These are phyloP conservation scores for Acanthamoeba lenticulata DNA, from an alignment of 208 protist genomes.

Conservation along the genomic window DNA sequence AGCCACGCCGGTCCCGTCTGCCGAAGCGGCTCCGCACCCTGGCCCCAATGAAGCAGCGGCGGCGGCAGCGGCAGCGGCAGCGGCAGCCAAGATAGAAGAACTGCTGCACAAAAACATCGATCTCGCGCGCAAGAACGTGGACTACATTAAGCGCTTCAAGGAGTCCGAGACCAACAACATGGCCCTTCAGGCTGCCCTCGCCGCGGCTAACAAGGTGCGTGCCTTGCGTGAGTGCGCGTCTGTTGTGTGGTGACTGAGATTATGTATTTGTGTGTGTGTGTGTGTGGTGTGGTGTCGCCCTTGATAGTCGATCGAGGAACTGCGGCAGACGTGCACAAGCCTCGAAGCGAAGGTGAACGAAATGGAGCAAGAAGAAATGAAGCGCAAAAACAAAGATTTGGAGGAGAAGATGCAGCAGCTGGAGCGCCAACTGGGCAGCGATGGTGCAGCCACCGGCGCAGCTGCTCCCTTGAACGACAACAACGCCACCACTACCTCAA, in stretches of 20 bases:
- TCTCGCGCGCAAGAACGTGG: constrained; percentile 7
- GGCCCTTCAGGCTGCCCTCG: neutral
- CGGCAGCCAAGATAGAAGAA: neutral
- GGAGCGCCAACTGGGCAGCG: neutral
- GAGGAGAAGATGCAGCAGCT: neutral
- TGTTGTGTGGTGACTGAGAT: too few species aligned
- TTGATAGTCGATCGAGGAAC: neutral
- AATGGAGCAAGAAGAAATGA: neutral
- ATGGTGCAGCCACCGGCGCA: neutral
- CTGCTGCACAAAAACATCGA: constrained; percentile 6
- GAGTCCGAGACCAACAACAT: constrained; percentile 9
- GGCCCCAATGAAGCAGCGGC: neutral
- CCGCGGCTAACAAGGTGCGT: neutral
- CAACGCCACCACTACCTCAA: neutral
- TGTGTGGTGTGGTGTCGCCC: neutral
- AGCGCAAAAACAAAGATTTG: neutral
- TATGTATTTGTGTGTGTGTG: neutral
- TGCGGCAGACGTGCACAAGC: neutral
- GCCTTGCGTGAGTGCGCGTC: neutral
- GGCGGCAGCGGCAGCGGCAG: neutral
- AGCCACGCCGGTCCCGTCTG: neutral
- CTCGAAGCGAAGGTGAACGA: neutral
- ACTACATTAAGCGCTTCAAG: constrained; percentile 22
- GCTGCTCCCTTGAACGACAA: neutral
- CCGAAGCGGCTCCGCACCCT: neutral